Evolutionary conservation across 805 yeast genomes (phyloP).

Genomic region (Maudiozyma turicensis): DNA sequence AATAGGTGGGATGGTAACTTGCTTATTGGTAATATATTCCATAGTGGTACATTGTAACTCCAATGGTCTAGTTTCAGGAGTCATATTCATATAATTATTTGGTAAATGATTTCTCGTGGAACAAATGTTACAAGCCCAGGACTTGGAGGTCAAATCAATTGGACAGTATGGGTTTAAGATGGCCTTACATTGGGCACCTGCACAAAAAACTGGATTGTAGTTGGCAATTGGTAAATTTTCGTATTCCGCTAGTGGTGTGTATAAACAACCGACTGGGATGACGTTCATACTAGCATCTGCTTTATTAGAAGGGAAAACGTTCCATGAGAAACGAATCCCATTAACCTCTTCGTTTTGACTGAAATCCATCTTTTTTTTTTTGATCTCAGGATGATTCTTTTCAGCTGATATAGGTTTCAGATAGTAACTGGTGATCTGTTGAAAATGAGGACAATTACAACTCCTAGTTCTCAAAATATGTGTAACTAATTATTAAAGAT

Average conservation of each 20-base stretch:
- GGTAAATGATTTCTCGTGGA: slow-evolving; percentile 70
- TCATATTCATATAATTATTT: slow-evolving; percentile 65
- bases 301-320: slow-evolving; percentile 79
- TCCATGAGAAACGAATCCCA: slow-evolving; percentile 73
- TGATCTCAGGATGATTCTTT: too few relatives aligned
- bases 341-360: slow-evolving; percentile 61
- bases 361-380: slow-evolving; percentile 30
- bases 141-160: slow-evolving; percentile 61
- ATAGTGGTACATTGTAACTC: slow-evolving; percentile 72
- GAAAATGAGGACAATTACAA: too few relatives aligned
- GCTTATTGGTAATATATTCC: slow-evolving; percentile 76
- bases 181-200: slow-evolving; percentile 68
- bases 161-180: slow-evolving; percentile 81
- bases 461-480: too few relatives aligned
- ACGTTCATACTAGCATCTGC: slow-evolving; percentile 85
- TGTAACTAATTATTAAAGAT: too few relatives aligned
- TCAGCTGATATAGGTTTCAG: too few relatives aligned
- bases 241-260: slow-evolving; percentile 83
- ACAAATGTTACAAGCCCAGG: slow-evolving; percentile 87
- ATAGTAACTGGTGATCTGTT: too few relatives aligned
- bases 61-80: slow-evolving; percentile 68
- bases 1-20: slow-evolving; percentile 76
- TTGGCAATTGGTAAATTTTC: slow-evolving; percentile 68
- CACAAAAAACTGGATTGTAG: slow-evolving; percentile 80
- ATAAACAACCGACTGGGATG: slow-evolving; percentile 87